Evolutionary conservation across 1,284 basidiomycete species (phyloP).

Genomic region (Salmacisia buchloeana): DNA sequence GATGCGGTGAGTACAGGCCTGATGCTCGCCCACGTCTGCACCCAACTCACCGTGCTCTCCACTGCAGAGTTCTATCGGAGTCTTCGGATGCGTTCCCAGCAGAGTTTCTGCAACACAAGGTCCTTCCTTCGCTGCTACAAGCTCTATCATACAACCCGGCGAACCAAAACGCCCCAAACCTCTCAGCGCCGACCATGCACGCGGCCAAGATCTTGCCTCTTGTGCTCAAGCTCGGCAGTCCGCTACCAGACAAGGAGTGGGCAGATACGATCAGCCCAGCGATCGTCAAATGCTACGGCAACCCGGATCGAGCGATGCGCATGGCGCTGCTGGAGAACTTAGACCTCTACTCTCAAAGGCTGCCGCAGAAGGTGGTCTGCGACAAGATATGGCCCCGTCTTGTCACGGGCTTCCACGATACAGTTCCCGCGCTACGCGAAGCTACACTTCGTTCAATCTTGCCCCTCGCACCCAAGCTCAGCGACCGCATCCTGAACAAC

Average conservation of each 20-base stretch:
- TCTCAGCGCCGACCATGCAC: neutral
- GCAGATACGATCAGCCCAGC: slow-evolving; percentile 23
- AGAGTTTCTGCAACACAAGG: slow-evolving; percentile 77
- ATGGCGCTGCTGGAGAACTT: slow-evolving; percentile 88
- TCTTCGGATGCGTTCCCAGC: slow-evolving; percentile 60
- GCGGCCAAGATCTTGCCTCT: slow-evolving; percentile 31
- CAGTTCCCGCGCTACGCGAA: slow-evolving; percentile 85
- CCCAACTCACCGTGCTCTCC: neutral
- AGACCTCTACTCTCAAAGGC: slow-evolving; percentile 73
- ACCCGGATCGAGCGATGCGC: slow-evolving; percentile 73
- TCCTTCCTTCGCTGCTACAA: slow-evolving; percentile 79
- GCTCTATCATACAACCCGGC: slow-evolving; percentile 56
- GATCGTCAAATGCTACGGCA: slow-evolving; percentile 37
- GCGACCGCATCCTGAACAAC: slow-evolving; percentile 89
- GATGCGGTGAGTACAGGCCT: slow-evolving; percentile 52
- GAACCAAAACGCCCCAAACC: slow-evolving; percentile 1
- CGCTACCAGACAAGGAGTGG: slow-evolving; percentile 35
- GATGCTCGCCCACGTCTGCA: neutral
- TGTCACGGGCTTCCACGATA: slow-evolving; percentile 92
- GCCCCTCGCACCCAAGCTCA: slow-evolving; percentile 71
- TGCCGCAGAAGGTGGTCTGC: slow-evolving; percentile 75
- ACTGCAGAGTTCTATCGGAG: slow-evolving; percentile 19
- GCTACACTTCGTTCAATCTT: slow-evolving; percentile 85
- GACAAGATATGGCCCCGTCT: slow-evolving; percentile 91
- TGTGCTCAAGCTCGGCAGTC: slow-evolving; percentile 36